A percentile compares a stretch with the other conserved stretches of the same genome.
Conservation (phyloP, 768 basidiomycete species). For the Crucibulum laeve region DNA sequence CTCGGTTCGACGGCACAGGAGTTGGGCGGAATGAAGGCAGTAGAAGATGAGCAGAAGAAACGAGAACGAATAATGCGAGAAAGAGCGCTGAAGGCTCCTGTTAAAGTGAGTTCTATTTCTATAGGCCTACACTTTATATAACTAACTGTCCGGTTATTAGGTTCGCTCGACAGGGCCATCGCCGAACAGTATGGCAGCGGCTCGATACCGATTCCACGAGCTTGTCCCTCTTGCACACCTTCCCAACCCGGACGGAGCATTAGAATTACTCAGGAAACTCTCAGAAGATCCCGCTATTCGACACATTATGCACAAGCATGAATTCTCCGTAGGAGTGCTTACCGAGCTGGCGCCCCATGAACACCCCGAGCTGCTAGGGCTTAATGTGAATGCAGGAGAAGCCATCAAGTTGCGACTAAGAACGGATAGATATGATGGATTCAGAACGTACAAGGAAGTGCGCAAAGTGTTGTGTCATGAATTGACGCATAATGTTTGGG, state of each 20-base stretch:
- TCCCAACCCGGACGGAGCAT: slow-evolving; percentile 56
- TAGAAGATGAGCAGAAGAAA: slow-evolving; percentile 54
- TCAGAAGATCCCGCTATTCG: slow-evolving; percentile 68
- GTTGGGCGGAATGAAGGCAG: slow-evolving; percentile 45
- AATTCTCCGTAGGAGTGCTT: slow-evolving; percentile 62
- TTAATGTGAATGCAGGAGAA: slow-evolving; percentile 61
- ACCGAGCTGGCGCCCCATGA: slow-evolving; percentile 81
- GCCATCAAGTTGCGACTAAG: slow-evolving; percentile 65
- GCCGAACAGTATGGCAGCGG: slow-evolving; percentile 23
- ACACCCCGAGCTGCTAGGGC: slow-evolving; percentile 62
- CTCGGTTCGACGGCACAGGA: slow-evolving; percentile 63
- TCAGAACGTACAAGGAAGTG: slow-evolving; percentile 59
- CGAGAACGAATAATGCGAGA: slow-evolving; percentile 57
- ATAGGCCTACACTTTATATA: background rate
- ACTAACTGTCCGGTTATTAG: slow-evolving; percentile 21
- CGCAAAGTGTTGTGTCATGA: slow-evolving; percentile 75
- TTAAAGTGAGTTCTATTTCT: slow-evolving; percentile 40
- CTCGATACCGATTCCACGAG: slow-evolving; percentile 59
- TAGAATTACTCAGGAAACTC: slow-evolving; percentile 49
- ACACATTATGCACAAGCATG: slow-evolving; percentile 67
- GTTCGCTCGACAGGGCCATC: slow-evolving; percentile 51
- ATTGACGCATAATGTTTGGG: slow-evolving; percentile 70
- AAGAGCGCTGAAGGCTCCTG: slow-evolving; percentile 50
- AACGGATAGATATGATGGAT: slow-evolving; percentile 70
- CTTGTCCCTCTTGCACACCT: slow-evolving; percentile 60